Evolutionary conservation across 192 early-diverging fungal genomes (phyloP).

Genomic region (Spinellus fusiger): DNA sequence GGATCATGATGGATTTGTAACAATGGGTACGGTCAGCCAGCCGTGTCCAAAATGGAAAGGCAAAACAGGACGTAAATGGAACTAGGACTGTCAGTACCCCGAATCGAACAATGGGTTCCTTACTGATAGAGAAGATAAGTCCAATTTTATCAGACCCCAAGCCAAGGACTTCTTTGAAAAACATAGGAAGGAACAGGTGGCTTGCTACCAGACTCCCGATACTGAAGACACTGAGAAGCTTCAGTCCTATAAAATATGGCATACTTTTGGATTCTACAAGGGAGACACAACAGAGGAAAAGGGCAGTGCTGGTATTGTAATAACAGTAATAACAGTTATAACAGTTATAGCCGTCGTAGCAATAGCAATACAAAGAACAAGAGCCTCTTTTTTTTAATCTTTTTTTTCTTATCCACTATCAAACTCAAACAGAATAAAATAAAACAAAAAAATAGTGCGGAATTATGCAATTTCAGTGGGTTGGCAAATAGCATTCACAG

Average conservation of each 20-base stretch:
- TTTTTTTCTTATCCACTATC: too few relatives aligned
- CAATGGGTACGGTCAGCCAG: conserved; percentile 2
- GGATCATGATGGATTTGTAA: conserved; percentile 19
- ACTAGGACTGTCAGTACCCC: too few relatives aligned
- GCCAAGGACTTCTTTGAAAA: conserved; percentile 15
- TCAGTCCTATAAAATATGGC: conserved; percentile 12
- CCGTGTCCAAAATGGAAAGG: conserved; percentile 21
- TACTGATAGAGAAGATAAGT: conserved; percentile 20
- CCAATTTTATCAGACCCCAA: conserved; percentile 22
- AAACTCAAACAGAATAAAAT: too few relatives aligned
- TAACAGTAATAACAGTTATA: too few relatives aligned
- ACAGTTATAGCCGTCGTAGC: too few relatives aligned
- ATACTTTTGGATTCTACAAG: background rate
- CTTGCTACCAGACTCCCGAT: conserved; percentile 17
- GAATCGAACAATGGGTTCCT: too few relatives aligned
- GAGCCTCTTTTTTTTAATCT: too few relatives aligned
- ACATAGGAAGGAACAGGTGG: conserved; percentile 13
- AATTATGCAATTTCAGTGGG: too few relatives aligned
- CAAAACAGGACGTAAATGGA: conserved; percentile 18
- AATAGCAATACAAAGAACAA: too few relatives aligned
- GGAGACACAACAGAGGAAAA: background rate
- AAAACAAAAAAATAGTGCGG: too few relatives aligned
- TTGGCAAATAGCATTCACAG: too few relatives aligned
- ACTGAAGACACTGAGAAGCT: conserved; percentile 18
- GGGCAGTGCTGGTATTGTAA: too few relatives aligned